phyloP scores from a whole-genome alignment of 1,139 yeast genomes.

The Diutina neorugosa region DNA sequence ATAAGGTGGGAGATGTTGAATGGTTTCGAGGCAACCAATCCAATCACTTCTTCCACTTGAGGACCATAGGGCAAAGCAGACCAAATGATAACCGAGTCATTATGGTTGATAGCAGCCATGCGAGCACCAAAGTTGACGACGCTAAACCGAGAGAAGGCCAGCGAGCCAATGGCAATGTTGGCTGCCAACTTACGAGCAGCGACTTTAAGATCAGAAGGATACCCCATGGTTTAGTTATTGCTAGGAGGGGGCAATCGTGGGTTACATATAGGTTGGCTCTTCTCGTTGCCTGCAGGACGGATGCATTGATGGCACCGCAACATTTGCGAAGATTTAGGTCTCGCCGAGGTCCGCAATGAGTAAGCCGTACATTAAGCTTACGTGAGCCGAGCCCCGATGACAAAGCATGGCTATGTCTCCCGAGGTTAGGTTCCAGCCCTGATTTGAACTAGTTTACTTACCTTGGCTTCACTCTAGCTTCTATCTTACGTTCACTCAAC shows the following conservation, averaged over 20 bases:
- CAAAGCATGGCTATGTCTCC: not conserved
- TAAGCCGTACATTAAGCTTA: not conserved
- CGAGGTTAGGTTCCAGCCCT: too few species aligned
- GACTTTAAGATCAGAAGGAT: constrained; percentile 25
- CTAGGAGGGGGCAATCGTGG: not conserved
- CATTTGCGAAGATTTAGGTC: not conserved
- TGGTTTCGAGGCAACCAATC: constrained; percentile 17
- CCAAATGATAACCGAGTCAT: constrained; percentile 36
- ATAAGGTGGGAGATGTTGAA: constrained; percentile 20
- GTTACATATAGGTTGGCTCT: not conserved
- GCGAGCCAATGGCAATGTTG: constrained; percentile 36
- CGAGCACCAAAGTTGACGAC: constrained; percentile 47
- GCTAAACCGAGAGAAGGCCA: constrained; percentile 29
- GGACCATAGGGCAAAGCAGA: constrained; percentile 51
- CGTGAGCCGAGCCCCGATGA: not conserved
- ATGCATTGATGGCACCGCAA: not conserved
- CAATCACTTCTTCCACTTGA: constrained; percentile 26
- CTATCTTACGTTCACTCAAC: too few species aligned
- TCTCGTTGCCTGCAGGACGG: not conserved
- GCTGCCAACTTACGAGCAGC: constrained; percentile 34
- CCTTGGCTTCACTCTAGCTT: too few species aligned
- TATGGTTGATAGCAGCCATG: constrained; percentile 35
- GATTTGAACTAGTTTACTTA: too few species aligned
- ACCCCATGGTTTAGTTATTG: constrained; percentile 12
- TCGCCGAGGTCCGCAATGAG: not conserved